Evolutionary conservation across 345 rosid genomes (phyloP), one percentile per base, ranked within the genome.

Genomic region (Mallotus nudiflorus): DNA sequence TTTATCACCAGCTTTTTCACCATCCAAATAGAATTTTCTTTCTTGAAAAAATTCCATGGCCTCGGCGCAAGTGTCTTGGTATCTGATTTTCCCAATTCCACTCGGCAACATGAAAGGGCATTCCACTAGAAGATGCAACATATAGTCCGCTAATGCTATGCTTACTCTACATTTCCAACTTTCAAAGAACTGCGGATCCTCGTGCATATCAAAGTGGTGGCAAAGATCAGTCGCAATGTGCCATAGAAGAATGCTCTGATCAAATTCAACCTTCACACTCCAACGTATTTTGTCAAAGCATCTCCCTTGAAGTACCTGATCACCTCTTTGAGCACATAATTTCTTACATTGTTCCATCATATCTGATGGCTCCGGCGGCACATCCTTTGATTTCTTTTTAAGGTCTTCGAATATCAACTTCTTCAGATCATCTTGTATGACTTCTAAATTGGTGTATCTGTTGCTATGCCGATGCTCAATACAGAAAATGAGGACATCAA

Each of bases 61-160:
- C 59, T 73, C 58, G 3, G 70, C 56, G 18, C 62, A 53, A 5
- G 85, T 78, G 54, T 84, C 86, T 45, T 57, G 49, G 22, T 58
- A 77, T 45, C 73, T 68, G 24, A 81, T 59, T 9, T 67, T 72
- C 1, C 73, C 81, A 27, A 79, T 77, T 2, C 82, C 83, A 18
- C 65, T 77, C 0, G 84, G 77, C 18, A 66, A 65, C 90, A 86
- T 82, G 1, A 18, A 4, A 27, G 77, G 66, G 3, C 66, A 59
- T 37, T 61, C 65, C 2, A 79, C 55, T 33, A 76, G 45, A 27
- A 86, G 48, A 70, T 84, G 80, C 61, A 81, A 62, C 85, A 86
- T 77, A 64, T 86, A 86, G 12, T 79, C 75, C 0, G 86, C 79
- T 25, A 85, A 39, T 53, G 58, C 29, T 53, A 4, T 53, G 31